Base-by-base conservation (phyloP, 2,329 filamentous ascomycete species). In the Colletotrichum destructivum region DNA sequence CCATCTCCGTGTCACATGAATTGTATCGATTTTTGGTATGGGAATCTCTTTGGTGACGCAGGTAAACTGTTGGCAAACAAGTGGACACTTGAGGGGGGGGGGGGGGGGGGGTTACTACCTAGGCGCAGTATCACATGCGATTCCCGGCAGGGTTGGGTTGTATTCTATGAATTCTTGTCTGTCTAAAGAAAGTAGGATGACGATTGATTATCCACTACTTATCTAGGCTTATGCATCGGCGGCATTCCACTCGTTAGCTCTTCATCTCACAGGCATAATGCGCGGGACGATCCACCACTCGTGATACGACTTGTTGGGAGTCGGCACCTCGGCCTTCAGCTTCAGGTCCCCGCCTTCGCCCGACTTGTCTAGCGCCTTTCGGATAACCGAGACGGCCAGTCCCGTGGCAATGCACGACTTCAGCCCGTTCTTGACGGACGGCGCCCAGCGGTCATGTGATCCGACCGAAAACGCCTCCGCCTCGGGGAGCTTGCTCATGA, bases 381-480 rank as follows among this genome's bases (percentile, higher is more conserved):
- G 88, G 59, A 93, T 79, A 1, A 85, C 85, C 31, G 87, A 86
- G 54, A 94, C 87, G 0, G 91, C 89, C 73, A 95, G 88, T 7
- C 89, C 90, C 0, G 91, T 86, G 11, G 90, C 90, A 72, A 95
- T 94, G 75, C 90, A 92, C n/a, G 92, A 89, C 76, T 90, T 90
- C 76, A 93, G 84, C 12, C 87, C 88, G 72, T 88, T 86, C 79
- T 90, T 92, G 13, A 88, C 84, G 26, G 89, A 85, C 26, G 82
- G 83, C 21, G 87, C 78, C 92, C 92, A 95, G 66, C 89, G 87
- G 13, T 87, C 88, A 75, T 92, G 87, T 55, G 86, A 88, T 12
- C 87, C 86, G 40, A 86, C 83, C 12, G 86, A 87, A 73, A 90
- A 91, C 2, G 88, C 85, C 46, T 89, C 87, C 66, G 83, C 78